A percentile compares a stretch with the other conserved stretches of the same genome.
Evolutionary conservation across 139 green algal genomes (phyloP).

Genomic region (Tetratostichococcus sp.): DNA sequence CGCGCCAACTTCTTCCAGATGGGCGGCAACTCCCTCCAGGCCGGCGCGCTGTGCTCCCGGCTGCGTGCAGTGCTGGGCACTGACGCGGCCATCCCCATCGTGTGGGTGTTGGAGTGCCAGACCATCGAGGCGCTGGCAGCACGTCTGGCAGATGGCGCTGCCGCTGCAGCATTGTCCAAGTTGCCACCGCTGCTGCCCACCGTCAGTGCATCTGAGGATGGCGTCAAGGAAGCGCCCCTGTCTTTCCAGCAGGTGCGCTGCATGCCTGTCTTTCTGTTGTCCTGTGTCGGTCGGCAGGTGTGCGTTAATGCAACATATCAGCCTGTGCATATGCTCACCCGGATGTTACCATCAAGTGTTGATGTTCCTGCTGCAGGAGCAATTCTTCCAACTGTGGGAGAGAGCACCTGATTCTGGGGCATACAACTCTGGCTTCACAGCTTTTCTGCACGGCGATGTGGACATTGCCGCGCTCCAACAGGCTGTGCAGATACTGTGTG

Average conservation of each 20-base stretch:
- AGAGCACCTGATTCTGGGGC: background rate
- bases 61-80: background rate
- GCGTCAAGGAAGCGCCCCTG: background rate
- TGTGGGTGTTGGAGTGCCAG: conserved; percentile 13
- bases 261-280: too few relatives aligned
- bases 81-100: conserved; percentile 4
- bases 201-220: background rate
- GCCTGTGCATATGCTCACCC: too few relatives aligned
- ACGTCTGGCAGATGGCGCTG: background rate
- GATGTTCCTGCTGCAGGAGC: conserved; percentile 1
- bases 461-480: background rate
- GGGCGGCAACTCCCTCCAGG: conserved; percentile 27
- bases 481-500: background rate
- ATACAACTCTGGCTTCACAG: background rate
- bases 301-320: too few relatives aligned
- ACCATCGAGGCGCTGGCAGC: conserved; percentile 18
- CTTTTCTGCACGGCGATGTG: background rate
- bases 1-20: conserved; percentile 1
- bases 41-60: conserved; percentile 12
- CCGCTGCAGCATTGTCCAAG: background rate
- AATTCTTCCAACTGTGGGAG: conserved; percentile 5
- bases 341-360: too few relatives aligned
- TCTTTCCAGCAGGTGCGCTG: background rate
- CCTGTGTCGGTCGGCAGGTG: too few relatives aligned
- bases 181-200: background rate